Evolutionary conservation across 257 asterid genomes (phyloP), one percentile per base, ranked within the genome.

Genomic region (Petrea volubilis): DNA sequence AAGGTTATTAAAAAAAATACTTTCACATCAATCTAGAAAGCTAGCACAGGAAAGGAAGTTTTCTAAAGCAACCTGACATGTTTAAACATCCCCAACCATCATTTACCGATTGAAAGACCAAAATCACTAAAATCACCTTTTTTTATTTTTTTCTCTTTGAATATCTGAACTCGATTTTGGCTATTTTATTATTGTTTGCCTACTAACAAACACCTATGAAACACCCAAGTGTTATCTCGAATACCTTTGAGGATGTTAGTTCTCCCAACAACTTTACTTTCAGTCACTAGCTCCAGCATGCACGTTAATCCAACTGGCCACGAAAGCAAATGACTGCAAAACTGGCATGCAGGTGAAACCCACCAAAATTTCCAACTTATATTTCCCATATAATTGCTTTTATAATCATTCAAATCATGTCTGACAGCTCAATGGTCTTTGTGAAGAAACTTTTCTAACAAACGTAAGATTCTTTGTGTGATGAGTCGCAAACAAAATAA

Each of bases 11-110:
- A 36, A 44, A 43, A n/a, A 23, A 17, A 34, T 53, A 53, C 44
- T 44, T 11, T 56, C 40, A 43, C 59, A 60, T 53, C 33, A 31
- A 10, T 29, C 53, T 29, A 64, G 24, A 53, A 23, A 73, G 73
- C 46, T 73, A 13, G 7, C 12, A 18, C 27, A 31, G 11, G 15
- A 5, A 33, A 27, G 46, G 29, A 44, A 43, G 5, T 12, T 24
- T 43, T 14, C 34, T 49, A 47, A 23, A 65, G 23, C 53, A 43
- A 36, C 14, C 15, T 56, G 21, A 25, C 43, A 68, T 68, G 64
- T 25, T 40, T 40, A 38, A 68, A 56, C 25, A 55, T 68, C 53
- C 53, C 41, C 52, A 67, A 67, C 27, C 66, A 68, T 25, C 14
- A 68, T 38, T 53, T 7, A 67, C 29, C 20, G 5, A 20, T 36